phyloP scores from a whole-genome alignment of 352 stramenopile species.

The Phytophthora sp. region DNA sequence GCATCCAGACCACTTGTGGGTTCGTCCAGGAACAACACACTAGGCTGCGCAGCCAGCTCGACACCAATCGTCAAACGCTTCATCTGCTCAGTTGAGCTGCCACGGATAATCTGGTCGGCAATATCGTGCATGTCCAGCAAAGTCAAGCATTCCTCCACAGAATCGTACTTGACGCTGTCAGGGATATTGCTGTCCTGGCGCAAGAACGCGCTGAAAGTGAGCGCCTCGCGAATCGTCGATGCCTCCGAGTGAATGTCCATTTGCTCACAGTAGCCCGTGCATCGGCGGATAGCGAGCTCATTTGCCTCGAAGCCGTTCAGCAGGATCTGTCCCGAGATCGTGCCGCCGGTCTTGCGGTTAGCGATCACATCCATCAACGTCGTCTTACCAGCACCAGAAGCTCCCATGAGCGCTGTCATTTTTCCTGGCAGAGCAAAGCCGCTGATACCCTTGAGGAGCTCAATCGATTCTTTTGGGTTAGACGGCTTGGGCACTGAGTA shows the following conservation, averaged over 20 bases:
- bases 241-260: conserved; percentile 38
- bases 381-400: conserved; percentile 50
- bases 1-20: conserved; percentile 59
- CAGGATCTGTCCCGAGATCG: conserved; percentile 56
- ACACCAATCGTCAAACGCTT: conserved; percentile 80
- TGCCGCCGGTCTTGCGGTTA: conserved; percentile 80
- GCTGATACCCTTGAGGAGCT: conserved; percentile 28
- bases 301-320: conserved; percentile 35
- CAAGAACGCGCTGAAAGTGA: conserved; percentile 84
- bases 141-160: conserved; percentile 36
- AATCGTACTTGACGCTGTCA: conserved; percentile 16
- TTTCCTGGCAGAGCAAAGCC: conserved; percentile 21
- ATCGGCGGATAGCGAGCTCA: conserved; percentile 31
- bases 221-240: conserved; percentile 59
- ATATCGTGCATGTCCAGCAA: conserved; percentile 37
- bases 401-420: conserved; percentile 62
- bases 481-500: conserved; percentile 24
- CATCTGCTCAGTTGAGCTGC: conserved; percentile 40
- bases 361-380: conserved; percentile 84
- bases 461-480: conserved; percentile 29
- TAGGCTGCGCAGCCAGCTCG: conserved; percentile 81
- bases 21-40: conserved; percentile 77
- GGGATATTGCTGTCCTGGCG: conserved; percentile 28
- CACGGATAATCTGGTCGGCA: conserved; percentile 38
- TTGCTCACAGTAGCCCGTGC: conserved; percentile 37